Base-by-base conservation (phyloP, 1,284 basidiomycete genomes). In the Irpex sp. region DNA sequence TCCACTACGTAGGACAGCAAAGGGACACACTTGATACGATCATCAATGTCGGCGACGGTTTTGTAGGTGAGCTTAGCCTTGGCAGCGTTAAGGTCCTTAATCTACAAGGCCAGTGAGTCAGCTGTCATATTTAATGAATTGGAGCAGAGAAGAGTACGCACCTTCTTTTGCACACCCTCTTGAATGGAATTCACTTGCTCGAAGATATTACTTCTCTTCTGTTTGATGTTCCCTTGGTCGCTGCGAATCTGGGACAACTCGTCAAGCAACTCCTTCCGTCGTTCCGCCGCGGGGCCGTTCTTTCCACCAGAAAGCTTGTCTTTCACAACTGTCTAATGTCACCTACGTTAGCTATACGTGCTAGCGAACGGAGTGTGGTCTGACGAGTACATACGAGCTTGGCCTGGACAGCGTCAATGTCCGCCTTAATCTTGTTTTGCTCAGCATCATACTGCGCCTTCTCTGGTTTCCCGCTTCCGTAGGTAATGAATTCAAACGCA, bases 11-110 rank as follows among this genome's bases (percentile, higher is more conserved):
- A 60, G 26, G 57, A 67, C 17, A 77, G 15, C 5, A n/a, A 44
- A 5, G 40, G 4, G 9, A 44, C 88, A 44, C 78, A 94, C 94
- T 84, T 85, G 76, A 98, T 91, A 65, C 91, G 91, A 54, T 85
- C 82, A 71, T 99, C 96, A 60, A 98, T 85, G 62, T 99, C 97
- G n/a, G 84, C 86, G 26, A 92, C 86, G 49, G 85, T 89, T 80
- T 92, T 96, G 82, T 87, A 98, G n/a, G 87, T 81, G 0, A 86
- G 82, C 78, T 97, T 98, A 60, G 84, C 78, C 76, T 91, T 93
- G 36, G 90, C 83, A 44, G 91, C 83, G 74, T 98, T 91, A 66
- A 98, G 82, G 70, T 96, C 94, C 78, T 97, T 96, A 74, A 92
- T 85, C 93, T 96, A 68, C 15, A 44, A 44, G 15, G 58, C 15